Conservation (phyloP, 306 rosid genomes). For the Oxytropis ochrocephala region DNA sequence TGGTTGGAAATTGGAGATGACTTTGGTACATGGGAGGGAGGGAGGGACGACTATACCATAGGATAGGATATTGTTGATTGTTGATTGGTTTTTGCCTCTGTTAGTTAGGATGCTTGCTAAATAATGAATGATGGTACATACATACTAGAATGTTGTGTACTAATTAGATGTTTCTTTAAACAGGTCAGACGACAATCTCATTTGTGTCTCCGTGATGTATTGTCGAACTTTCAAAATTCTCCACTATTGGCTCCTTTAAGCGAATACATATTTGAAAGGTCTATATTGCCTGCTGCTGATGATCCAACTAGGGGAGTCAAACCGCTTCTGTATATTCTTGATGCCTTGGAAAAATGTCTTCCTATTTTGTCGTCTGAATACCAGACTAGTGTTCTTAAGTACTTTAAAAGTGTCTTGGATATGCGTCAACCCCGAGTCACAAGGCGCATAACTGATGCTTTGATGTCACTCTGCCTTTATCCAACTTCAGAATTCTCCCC, state of each 20-base stretch:
- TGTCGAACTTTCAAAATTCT: slow-evolving; percentile 45
- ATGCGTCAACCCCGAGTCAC: slow-evolving; percentile 65
- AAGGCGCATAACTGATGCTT: slow-evolving; percentile 61
- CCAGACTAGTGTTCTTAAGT: slow-evolving; percentile 50
- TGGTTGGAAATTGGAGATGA: not conserved
- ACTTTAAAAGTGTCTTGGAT: slow-evolving; percentile 63
- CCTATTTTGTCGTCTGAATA: slow-evolving; percentile 52
- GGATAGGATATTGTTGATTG: too few species aligned
- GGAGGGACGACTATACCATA: too few species aligned
- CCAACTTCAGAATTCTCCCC: slow-evolving; percentile 47
- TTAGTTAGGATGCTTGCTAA: not conserved
- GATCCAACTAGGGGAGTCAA: slow-evolving; percentile 66
- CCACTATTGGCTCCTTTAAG: slow-evolving; percentile 48
- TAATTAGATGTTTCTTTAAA: slow-evolving; percentile 26
- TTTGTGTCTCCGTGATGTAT: slow-evolving; percentile 44
- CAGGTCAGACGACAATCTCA: slow-evolving; percentile 83
- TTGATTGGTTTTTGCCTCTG: not conserved
- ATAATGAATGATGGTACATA: not conserved
- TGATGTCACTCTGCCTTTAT: slow-evolving; percentile 54
- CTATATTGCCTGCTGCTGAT: slow-evolving; percentile 54
- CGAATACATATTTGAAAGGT: slow-evolving; percentile 54
- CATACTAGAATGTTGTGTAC: slow-evolving; percentile 15
- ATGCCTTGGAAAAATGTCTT: slow-evolving; percentile 75
- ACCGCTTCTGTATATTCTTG: slow-evolving; percentile 63
- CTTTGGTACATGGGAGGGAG: not conserved